Conservation (phyloP, 2,329 filamentous ascomycete genomes). For the Arthrobotrys musiformis region DNA sequence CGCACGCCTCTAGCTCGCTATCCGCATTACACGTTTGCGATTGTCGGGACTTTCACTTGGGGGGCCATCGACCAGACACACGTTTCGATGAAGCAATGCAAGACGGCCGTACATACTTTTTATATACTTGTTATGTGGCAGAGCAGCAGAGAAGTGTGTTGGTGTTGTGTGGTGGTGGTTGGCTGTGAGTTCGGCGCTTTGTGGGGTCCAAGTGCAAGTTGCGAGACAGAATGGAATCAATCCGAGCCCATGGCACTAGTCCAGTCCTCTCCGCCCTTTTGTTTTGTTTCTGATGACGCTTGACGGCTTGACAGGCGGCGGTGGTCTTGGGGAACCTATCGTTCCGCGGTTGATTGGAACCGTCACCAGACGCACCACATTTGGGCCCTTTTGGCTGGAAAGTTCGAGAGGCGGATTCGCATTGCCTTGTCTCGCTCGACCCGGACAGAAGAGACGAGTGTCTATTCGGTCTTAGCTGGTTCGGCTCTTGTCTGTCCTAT, state of each 20-base stretch:
- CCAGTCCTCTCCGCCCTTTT: slow-evolving; percentile 18
- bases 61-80: neutral
- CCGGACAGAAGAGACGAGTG: too few species aligned
- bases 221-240: slow-evolving; percentile 14
- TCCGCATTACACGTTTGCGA: slow-evolving; percentile 6
- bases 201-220: slow-evolving; percentile 25
- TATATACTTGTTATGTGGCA: neutral
- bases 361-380: neutral
- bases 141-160: slow-evolving; percentile 41
- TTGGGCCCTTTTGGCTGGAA: neutral
- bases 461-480: slow-evolving; percentile 6
- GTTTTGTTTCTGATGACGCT: slow-evolving; percentile 11
- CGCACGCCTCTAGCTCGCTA: neutral
- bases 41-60: neutral
- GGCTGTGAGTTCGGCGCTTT: slow-evolving; percentile 24
- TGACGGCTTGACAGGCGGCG: too few species aligned
- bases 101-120: neutral
- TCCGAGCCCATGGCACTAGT: slow-evolving; percentile 21
- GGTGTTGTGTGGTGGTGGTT: slow-evolving; percentile 46
- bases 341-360: slow-evolving; percentile 9
- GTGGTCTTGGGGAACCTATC: neutral
- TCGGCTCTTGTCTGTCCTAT: neutral
- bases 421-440: too few species aligned
- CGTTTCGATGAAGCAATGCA: slow-evolving; percentile 3
- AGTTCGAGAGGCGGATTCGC: neutral